Base-by-base conservation (phyloP, 108 stramenopile genomes). In the Skeletonema marinoi region DNA sequence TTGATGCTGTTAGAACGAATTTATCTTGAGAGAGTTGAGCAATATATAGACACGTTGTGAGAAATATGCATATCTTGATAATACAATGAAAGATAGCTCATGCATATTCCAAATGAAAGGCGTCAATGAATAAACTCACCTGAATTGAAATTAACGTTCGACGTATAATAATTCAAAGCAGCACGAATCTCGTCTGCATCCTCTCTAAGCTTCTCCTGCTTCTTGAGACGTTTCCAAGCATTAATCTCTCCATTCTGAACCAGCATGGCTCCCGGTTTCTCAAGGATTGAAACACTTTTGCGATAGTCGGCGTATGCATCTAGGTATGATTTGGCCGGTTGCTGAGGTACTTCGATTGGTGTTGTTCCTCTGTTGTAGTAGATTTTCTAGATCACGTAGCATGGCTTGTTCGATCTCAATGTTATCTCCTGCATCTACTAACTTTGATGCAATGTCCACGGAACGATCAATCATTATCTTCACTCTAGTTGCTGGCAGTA, bases 201-300 rank as follows among this genome's bases (percentile, higher is more conserved):
- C 65, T 88, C 85, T 63, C 60, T 44, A 42, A 38, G 16, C 64
- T 65, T 75, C 69, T 86, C 86, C 54, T 82, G 60, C 41, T 74
- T 38, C 58, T 89, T 85, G 38, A 89, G 64, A 10, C 84, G 77
- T 67, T 83, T 89, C 88, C 88, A 89, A 2, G 88, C 39, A 42
- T 79, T 75, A 32, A 89, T 83, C 39, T 89, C 88, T 35, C 88
- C 88, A 36, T 62, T 68, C 63, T 87, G 84, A 6, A 89, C 84
- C 42, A 89, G 65, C 61, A 75, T 46, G 1, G 82, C 84, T 13
- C 86, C 86, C 11, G 84, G 87, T 60, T 83, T 85, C 9, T 62
- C 84, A 59, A 85, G 50, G 9, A 87, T 39, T 3, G 81, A 75
- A 4, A 87, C 71, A 19, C 65, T 42, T n/a, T 73, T 36, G 7